Conservation (phyloP, 768 basidiomycete species). For the Naganishia vaughanmartiniae region DNA sequence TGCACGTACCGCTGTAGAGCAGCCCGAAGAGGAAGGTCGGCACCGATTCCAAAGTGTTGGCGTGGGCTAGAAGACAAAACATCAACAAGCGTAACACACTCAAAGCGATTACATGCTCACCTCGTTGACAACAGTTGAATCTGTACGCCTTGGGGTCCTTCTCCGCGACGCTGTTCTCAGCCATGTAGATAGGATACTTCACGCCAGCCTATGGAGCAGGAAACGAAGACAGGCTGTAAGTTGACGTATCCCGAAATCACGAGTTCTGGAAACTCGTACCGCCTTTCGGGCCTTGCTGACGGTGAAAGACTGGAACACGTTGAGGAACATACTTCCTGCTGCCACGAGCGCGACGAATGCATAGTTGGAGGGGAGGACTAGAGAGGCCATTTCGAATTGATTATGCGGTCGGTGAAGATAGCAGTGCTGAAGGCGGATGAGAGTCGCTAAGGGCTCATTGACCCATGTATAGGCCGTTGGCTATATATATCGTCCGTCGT, state of each 20-base stretch:
- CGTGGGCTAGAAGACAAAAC: conserved; percentile 25
- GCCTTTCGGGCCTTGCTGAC: conserved; percentile 27
- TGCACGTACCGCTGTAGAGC: conserved; percentile 24
- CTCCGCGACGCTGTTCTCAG: conserved; percentile 21
- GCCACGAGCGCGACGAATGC: conserved; percentile 28
- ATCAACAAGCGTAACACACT: neutral
- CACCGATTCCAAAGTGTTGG: conserved; percentile 28
- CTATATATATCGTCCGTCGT: no score
- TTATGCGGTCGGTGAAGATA: neutral
- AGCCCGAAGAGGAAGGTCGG: conserved; percentile 31
- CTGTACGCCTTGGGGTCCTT: conserved; percentile 12
- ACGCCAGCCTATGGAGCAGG: conserved; percentile 20
- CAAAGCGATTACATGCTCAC: neutral
- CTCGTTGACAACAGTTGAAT: conserved; percentile 34
- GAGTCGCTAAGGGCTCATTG: no score
- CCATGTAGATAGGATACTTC: conserved; percentile 31
- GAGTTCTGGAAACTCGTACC: neutral
- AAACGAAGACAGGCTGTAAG: neutral
- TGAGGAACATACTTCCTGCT: conserved; percentile 23
- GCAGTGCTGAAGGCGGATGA: neutral
- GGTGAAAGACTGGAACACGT: conserved; percentile 8
- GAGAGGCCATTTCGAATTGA: conserved; percentile 5
- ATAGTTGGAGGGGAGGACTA: conserved; percentile 30
- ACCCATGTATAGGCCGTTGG: no score
- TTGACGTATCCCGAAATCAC: no score